Evolutionary conservation across 768 basidiomycete genomes (phyloP).

Genomic region (Kwoniella newhampshirensis): DNA sequence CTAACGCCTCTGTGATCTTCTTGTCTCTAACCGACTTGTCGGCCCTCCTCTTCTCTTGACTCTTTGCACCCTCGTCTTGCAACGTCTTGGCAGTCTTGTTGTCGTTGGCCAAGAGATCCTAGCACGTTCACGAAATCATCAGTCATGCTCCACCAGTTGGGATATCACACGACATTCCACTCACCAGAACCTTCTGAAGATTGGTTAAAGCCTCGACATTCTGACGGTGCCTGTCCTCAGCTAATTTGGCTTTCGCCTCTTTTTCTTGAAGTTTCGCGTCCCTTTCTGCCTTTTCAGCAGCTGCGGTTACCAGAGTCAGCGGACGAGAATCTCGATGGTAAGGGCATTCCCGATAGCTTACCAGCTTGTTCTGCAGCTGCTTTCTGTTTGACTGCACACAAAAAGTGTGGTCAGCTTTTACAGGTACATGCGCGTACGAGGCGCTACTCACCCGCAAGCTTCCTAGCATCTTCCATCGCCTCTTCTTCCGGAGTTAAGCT

Average conservation of each 20-base stretch:
- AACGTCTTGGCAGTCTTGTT: conserved; percentile 34
- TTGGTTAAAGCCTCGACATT: conserved; percentile 44
- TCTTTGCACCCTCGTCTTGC: conserved; percentile 38
- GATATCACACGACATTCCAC: too few relatives aligned
- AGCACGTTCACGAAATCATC: too few relatives aligned
- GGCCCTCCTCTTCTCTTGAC: conserved; percentile 44
- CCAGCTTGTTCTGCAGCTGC: conserved; percentile 43
- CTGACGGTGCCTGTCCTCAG: conserved; percentile 45
- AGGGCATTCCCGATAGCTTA: conserved; percentile 8
- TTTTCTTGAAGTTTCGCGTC: conserved; percentile 36
- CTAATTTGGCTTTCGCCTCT: conserved; percentile 43
- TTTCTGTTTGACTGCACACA: conserved; percentile 36
- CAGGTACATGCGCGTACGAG: neutral
- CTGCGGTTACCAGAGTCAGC: conserved; percentile 5
- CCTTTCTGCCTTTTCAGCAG: conserved; percentile 42
- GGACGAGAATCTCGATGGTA: too few relatives aligned
- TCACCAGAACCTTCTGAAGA: conserved; percentile 43
- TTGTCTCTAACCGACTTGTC: conserved; percentile 48
- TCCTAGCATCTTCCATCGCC: conserved; percentile 41
- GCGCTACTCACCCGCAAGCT: conserved; percentile 34
- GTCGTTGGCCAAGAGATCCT: conserved; percentile 44
- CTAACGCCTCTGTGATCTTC: conserved; percentile 50
- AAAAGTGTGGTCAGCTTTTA: neutral
- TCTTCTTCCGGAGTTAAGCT: conserved; percentile 19
- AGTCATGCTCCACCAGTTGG: too few relatives aligned